A percentile compares a stretch with the other conserved stretches of the same genome.
These are phyloP conservation scores for Balamuthia mandrillaris DNA, from an alignment of 208 protist genomes.

Conservation along the genomic window DNA sequence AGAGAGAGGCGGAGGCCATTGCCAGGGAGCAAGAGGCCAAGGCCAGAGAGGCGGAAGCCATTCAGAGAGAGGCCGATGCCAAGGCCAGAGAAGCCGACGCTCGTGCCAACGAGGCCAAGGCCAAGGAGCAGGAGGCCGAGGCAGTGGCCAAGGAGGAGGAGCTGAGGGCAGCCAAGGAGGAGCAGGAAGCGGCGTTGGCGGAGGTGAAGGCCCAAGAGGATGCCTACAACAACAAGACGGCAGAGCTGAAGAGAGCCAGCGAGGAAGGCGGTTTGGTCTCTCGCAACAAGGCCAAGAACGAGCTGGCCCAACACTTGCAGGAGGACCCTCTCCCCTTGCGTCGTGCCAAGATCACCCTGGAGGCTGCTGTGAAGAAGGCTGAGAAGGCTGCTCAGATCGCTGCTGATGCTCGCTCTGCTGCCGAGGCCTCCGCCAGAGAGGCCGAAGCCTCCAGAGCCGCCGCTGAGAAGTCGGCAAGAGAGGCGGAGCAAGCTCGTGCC, in stretches of 20 bases:
- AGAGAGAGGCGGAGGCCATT: conserved; percentile 41
- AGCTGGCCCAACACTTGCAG: conserved; percentile 46
- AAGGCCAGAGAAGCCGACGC: conserved; percentile 17
- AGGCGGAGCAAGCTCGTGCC: conserved; percentile 44
- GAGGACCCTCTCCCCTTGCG: conserved; percentile 42
- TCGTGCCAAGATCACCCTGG: conserved; percentile 48
- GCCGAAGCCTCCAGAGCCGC: neutral
- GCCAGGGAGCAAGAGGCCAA: conserved; percentile 47
- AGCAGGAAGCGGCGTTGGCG: conserved; percentile 21
- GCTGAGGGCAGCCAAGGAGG: neutral
- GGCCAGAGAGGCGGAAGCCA: neutral
- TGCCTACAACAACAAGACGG: conserved; percentile 24
- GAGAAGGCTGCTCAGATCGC: conserved; percentile 47
- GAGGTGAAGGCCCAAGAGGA: conserved; percentile 49
- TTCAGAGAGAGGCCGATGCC: neutral
- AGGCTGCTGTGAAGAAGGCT: conserved; percentile 47
- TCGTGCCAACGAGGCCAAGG: neutral
- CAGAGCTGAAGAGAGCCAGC: conserved; percentile 18
- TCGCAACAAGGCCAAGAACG: conserved; percentile 45
- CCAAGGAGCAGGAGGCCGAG: neutral
- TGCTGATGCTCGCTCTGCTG: conserved; percentile 32
- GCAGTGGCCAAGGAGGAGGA: neutral
- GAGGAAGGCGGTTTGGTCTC: conserved; percentile 34
- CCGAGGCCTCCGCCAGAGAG: conserved; percentile 7
- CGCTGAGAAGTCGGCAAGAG: no score